Evolutionary conservation across 495 filamentous ascomycete species (phyloP), one percentile per base, ranked within the genome.

Genomic region (Cercophora samala): DNA sequence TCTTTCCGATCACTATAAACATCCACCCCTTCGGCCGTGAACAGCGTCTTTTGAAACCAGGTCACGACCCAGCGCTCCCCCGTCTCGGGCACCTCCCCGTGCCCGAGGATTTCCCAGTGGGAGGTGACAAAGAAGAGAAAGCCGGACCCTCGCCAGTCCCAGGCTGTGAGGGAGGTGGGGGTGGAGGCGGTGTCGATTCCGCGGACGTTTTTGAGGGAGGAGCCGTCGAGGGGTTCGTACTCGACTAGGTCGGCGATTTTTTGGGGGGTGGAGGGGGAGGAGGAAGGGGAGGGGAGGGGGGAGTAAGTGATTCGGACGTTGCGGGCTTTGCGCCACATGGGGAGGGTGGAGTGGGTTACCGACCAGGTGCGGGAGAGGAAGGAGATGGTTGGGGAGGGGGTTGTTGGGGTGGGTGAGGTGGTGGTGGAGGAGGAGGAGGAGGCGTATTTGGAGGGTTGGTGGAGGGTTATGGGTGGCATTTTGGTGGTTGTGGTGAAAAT

Each of bases 241-340:
- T 80, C 77, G 29, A 93, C 89, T 0, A 87, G 75, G 73, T 93
- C 90, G 69, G 91, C 89, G 51, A 92, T 56, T 32, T 18, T 54
- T 0, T 11, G 13, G 13, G 37, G 37, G 15, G 9, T 3, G 1
- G 32, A 5, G 9, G 64, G 15, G 55, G 9, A 5, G 18, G 70
- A 5, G 55, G 9, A 5, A 6, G 70, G 64, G 5, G 72, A 63
- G 29, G 81, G 73, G 0, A 89, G 80, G 0, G 81, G 74, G 11
- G 71, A 79, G 79, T 93, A 93, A 51, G 87, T 90, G 70, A 93
- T 93, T 65, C 83, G 82, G 60, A 93, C 90, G 77, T 93, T 93
- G 72, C 85, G 87, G 53, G 86, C 84, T 32, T 78, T 78, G 63
- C 83, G 81, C 91, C 91, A 93, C 83, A 93, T 90, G 22, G 86